Evolutionary conservation across 2,329 filamentous ascomycete genomes (phyloP), one percentile per base, ranked within the genome.

Genomic region (Akanthomyces muscarius): DNA sequence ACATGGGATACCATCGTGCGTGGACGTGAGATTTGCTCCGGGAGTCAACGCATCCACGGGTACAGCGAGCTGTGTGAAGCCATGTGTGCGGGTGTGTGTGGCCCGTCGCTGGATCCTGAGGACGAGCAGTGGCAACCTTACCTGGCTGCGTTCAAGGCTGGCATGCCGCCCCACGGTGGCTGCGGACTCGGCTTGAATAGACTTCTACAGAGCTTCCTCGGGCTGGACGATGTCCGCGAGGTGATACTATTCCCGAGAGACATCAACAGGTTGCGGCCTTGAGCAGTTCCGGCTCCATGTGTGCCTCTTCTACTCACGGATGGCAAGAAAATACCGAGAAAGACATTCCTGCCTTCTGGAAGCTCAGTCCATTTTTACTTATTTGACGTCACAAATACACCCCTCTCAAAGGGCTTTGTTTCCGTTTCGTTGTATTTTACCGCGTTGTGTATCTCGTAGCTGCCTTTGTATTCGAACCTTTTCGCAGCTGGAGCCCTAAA

Each of bases 121-220:
- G 54, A 8, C n/a, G 18, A 57, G 42, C 54, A 57, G 54, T 57
- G 54, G 54, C 54, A 57, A 41, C 54, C 54, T 28, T 57, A 57
- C 41, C 54, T 57, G 18, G 54, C 25, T 23, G 54, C 54, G 2
- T 57, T 57, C 42, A 45, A 25, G 11, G 54, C 54, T n/a, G 54
- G 54, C 18, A 57, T 57, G 54, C 54, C 54, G 28, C 54, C 41
- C n/a, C 54, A 57, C 13, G 54, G 54, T 11, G 54, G 54, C 28
- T 57, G 54, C 25, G 54, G 54, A 5, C 25, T 57, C 6, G 54
- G 54, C 42, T 21, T 57, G 42, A 57, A 57, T 18, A 33, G 54
- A 36, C 42, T 57, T 6, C 28, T 57, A 11, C 54, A 57, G 41
- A 57, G 54, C 28, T 25, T 57, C n/a, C 54, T 57, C 28, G 54